phyloP scores from a whole-genome alignment of 345 rosid genomes.

The Barbarea vulgaris region DNA sequence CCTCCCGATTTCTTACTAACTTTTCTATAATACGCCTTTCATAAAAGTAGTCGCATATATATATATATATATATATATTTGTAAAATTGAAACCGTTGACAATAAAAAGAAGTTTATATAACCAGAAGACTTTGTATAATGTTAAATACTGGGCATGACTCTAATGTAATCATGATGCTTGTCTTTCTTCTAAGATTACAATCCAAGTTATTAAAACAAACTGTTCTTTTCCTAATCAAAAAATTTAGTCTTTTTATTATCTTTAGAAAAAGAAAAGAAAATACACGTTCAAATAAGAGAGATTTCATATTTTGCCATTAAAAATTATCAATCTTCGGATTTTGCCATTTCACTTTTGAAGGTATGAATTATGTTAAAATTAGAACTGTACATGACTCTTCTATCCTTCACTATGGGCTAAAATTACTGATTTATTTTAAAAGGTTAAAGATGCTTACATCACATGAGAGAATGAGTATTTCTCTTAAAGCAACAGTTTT shows the following conservation, averaged over 20 bases:
- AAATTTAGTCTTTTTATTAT: neutral
- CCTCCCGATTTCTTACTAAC: neutral
- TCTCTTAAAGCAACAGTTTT: no score
- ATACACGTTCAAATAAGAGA: slow-evolving; percentile 10
- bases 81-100: neutral
- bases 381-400: no score
- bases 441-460: no score
- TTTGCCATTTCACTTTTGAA: no score
- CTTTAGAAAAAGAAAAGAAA: neutral
- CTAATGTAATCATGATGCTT: slow-evolving; percentile 8
- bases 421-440: no score
- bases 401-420: no score
- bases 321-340: no score
- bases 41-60: neutral
- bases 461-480: no score
- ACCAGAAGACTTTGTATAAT: neutral
- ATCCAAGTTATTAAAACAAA: neutral
- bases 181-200: neutral
- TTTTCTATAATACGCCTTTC: neutral
- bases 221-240: neutral
- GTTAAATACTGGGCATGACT: slow-evolving; percentile 19
- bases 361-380: no score
- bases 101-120: neutral
- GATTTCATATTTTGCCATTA: no score
- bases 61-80: no score